A percentile compares a stretch with the other conserved stretches of the same genome.
Evolutionary conservation across 371 early-diverging fungal species (phyloP).

Genomic region (Apophysomyces variabilis): DNA sequence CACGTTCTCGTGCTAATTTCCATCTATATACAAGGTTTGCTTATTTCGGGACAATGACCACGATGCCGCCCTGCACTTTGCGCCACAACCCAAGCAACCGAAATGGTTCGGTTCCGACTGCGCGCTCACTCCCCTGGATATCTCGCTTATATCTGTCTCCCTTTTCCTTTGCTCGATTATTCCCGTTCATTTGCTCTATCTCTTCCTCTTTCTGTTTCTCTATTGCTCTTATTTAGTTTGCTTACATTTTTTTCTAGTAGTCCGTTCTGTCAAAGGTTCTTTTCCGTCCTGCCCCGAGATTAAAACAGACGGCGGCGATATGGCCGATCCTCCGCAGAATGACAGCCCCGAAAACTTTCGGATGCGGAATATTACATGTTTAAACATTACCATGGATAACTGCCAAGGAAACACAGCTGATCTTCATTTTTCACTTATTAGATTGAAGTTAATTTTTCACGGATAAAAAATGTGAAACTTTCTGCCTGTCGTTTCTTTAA

Average conservation of each 20-base stretch:
- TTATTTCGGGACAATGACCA: conserved; percentile 12
- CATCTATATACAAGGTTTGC: conserved; percentile 9
- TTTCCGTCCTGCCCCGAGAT: conserved; percentile 1
- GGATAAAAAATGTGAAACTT: not conserved
- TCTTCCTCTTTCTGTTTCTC: not conserved
- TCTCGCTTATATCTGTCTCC: not conserved
- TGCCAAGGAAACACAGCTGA: conserved; percentile 1
- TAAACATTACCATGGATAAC: conserved; percentile 6
- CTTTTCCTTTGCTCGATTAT: too few relatives aligned
- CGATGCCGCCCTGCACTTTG: conserved; percentile 13
- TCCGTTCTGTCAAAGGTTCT: not conserved
- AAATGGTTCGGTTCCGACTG: conserved; percentile 12
- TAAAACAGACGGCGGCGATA: not conserved
- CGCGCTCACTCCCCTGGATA: conserved; percentile 2
- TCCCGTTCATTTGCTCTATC: too few relatives aligned
- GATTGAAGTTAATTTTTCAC: not conserved
- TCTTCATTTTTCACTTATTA: not conserved
- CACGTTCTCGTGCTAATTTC: conserved; percentile 11
- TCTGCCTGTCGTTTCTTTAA: too few relatives aligned
- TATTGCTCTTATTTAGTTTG: not conserved
- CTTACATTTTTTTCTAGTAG: not conserved
- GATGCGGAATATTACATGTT: conserved; percentile 2
- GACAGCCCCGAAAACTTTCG: conserved; percentile 11
- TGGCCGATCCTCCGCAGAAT: conserved; percentile 10
- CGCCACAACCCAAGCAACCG: conserved; percentile 10